Conservation (phyloP, 257 asterid genomes). For the Gentiana macrophylla region DNA sequence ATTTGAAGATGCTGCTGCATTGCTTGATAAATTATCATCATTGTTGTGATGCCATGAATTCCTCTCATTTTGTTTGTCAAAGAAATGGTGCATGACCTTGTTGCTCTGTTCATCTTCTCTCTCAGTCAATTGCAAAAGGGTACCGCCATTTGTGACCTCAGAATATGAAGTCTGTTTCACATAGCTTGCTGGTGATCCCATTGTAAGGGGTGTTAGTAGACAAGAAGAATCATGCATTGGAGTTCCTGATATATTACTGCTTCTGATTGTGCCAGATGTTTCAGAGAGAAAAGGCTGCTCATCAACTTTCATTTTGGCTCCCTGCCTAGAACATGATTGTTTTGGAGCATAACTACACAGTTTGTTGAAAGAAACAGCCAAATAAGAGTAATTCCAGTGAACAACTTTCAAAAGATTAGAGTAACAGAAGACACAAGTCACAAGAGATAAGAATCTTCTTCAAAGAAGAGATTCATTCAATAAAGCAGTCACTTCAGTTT, state of each 20-base stretch:
- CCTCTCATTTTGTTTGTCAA: conserved; percentile 71
- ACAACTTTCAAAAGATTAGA: too few species aligned
- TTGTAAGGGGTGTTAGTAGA: conserved; percentile 38
- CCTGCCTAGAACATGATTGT: conserved; percentile 27
- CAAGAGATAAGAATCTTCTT: too few species aligned
- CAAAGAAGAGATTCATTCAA: too few species aligned
- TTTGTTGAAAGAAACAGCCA: too few species aligned
- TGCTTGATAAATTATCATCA: conserved; percentile 31
- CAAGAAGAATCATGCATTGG: conserved; percentile 24
- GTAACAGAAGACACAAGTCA: too few species aligned
- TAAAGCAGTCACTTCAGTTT: too few species aligned
- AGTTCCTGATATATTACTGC: conserved; percentile 27
- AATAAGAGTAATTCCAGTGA: too few species aligned
- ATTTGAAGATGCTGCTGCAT: conserved; percentile 13
- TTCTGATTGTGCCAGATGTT: conserved; percentile 33
- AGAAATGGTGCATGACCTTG: conserved; percentile 89
- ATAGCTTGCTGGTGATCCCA: conserved; percentile 37
- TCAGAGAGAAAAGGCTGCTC: conserved; percentile 48
- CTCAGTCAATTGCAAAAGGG: conserved; percentile 4
- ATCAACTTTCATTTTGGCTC: conserved; percentile 31
- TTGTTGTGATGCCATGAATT: conserved; percentile 31
- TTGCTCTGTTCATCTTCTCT: conserved; percentile 40
- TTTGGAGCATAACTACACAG: not conserved
- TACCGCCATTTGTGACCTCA: conserved; percentile 2
- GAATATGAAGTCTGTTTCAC: conserved; percentile 28